A percentile compares a stretch with the other conserved stretches of the same genome.
Evolutionary conservation across 768 basidiomycete genomes (phyloP).

Genomic region (Dentipellis fragilis): DNA sequence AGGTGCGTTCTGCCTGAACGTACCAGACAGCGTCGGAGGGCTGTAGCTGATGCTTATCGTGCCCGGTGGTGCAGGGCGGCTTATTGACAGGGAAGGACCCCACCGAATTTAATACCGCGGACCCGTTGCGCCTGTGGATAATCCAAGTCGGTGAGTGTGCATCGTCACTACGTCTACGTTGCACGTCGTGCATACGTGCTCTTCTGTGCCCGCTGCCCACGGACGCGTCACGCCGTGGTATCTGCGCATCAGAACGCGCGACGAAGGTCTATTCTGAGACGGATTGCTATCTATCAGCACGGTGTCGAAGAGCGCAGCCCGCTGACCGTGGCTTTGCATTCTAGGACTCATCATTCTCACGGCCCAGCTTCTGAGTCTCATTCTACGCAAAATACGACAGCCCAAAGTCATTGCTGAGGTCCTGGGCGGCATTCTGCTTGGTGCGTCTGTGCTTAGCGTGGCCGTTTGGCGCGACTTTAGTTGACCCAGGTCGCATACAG

Average conservation of each 20-base stretch:
- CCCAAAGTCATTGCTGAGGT: slow-evolving; percentile 83
- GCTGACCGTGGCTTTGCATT: not conserved
- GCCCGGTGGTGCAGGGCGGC: slow-evolving; percentile 42
- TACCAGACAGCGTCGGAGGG: not conserved
- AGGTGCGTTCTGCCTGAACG: slow-evolving; percentile 2
- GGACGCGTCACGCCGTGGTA: not conserved
- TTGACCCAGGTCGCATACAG: slow-evolving; percentile 7
- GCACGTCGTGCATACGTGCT: too few species aligned
- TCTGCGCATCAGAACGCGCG: too few species aligned
- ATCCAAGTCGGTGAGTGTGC: slow-evolving; percentile 58
- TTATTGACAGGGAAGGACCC: slow-evolving; percentile 71
- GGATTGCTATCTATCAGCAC: too few species aligned
- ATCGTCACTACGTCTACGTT: not conserved
- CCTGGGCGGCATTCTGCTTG: slow-evolving; percentile 83
- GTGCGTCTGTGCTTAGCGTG: slow-evolving; percentile 21
- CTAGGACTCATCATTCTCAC: slow-evolving; percentile 75
- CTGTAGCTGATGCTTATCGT: not conserved
- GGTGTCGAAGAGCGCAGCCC: not conserved
- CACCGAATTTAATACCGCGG: slow-evolving; percentile 45
- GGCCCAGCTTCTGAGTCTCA: slow-evolving; percentile 65
- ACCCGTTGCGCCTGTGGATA: slow-evolving; percentile 72
- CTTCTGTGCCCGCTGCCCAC: not conserved
- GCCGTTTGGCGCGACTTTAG: too few species aligned
- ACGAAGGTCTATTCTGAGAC: too few species aligned
- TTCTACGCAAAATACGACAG: slow-evolving; percentile 66